phyloP scores from a whole-genome alignment of 2,329 filamentous ascomycete genomes.

The Exophiala spinifera region DNA sequence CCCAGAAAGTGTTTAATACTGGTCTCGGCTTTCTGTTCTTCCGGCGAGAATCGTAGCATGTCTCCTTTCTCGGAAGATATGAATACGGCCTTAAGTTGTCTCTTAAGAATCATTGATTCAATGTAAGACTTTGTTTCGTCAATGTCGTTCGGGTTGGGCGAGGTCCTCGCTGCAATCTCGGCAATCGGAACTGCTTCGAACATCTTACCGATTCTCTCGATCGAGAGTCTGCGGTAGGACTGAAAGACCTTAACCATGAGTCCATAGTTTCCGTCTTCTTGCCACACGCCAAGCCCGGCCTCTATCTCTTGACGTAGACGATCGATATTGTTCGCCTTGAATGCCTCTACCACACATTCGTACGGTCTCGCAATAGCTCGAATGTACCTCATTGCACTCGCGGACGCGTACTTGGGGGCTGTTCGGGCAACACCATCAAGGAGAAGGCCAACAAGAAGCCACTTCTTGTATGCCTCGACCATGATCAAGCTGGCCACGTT shows the following conservation, averaged over 20 bases:
- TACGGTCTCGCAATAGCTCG: slow-evolving; percentile 66
- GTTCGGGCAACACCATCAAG: slow-evolving; percentile 58
- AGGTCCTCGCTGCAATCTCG: slow-evolving; percentile 41
- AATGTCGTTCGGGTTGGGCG: slow-evolving; percentile 29
- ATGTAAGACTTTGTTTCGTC: slow-evolving; percentile 37
- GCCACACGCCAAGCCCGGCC: slow-evolving; percentile 59
- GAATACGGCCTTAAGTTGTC: slow-evolving; percentile 51
- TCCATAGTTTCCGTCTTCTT: slow-evolving; percentile 67
- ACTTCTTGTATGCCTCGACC: slow-evolving; percentile 89
- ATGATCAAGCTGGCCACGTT: slow-evolving; percentile 70
- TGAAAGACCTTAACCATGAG: slow-evolving; percentile 67
- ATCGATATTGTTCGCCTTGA: slow-evolving; percentile 57
- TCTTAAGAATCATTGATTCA: slow-evolving; percentile 47
- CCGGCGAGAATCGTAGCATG: slow-evolving; percentile 54
- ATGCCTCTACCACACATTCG: slow-evolving; percentile 64
- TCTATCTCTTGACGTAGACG: slow-evolving; percentile 65
- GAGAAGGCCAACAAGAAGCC: slow-evolving; percentile 74
- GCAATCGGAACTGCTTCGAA: slow-evolving; percentile 63
- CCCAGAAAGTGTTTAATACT: slow-evolving; percentile 43
- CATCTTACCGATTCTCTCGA: slow-evolving; percentile 68
- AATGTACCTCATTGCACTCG: slow-evolving; percentile 55
- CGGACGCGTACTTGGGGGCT: slow-evolving; percentile 57
- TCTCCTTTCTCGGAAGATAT: slow-evolving; percentile 41
- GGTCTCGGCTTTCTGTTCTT: slow-evolving; percentile 37
- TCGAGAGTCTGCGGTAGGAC: slow-evolving; percentile 71